Evolutionary conservation across 306 rosid species (phyloP).

Genomic region (Begonia peltatifolia): DNA sequence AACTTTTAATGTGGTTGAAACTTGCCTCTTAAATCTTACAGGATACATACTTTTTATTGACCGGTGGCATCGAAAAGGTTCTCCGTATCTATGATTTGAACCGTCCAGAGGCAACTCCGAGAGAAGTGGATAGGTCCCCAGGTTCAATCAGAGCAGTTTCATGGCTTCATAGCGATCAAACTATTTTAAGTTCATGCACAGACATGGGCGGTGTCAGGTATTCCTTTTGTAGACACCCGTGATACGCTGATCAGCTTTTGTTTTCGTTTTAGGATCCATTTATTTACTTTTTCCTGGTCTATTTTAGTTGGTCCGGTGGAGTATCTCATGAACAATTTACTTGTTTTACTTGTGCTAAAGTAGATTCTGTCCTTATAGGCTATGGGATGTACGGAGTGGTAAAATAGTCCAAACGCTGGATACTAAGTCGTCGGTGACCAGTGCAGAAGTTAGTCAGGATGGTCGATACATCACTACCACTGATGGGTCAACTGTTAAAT

Average conservation of each 20-base stretch:
- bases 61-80: slow-evolving; percentile 87
- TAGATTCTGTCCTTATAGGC: slow-evolving; percentile 23
- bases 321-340: no score
- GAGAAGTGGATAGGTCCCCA: slow-evolving; percentile 89
- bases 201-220: slow-evolving; percentile 98
- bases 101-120: slow-evolving; percentile 89
- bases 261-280: no score
- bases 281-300: no score
- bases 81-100: slow-evolving; percentile 87
- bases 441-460: slow-evolving; percentile 98
- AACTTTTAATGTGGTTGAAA: no score
- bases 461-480: slow-evolving; percentile 92
- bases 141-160: slow-evolving; percentile 92
- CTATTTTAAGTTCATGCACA: slow-evolving; percentile 87
- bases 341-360: no score
- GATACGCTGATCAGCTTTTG: no score
- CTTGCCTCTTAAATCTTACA: slow-evolving; percentile 5
- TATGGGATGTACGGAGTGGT: slow-evolving; percentile 94
- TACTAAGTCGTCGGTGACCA: slow-evolving; percentile 81
- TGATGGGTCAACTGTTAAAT: slow-evolving; percentile 87
- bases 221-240: background rate
- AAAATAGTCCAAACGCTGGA: slow-evolving; percentile 87
- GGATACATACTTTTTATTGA: slow-evolving; percentile 81
- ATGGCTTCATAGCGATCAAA: slow-evolving; percentile 96
- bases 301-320: no score